These are phyloP conservation scores for Solanum aculeatissimum DNA, from an alignment of 305 asterid species.

Conservation along the genomic window DNA sequence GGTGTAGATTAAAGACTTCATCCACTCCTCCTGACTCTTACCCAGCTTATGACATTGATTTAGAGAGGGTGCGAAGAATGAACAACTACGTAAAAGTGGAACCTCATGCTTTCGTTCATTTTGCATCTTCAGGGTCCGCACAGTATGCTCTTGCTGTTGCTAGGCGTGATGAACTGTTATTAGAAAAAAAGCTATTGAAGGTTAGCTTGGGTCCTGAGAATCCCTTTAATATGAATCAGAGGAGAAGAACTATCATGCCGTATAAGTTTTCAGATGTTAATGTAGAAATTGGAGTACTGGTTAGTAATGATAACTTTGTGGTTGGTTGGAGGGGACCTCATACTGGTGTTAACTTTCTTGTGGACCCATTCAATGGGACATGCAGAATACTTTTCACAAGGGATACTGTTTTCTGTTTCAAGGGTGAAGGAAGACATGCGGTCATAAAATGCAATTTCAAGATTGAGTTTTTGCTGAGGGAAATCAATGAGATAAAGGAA, in stretches of 20 bases:
- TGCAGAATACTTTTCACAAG: conserved; percentile 59
- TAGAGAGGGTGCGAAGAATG: conserved; percentile 20
- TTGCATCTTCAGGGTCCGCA: conserved; percentile 46
- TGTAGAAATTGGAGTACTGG: conserved; percentile 55
- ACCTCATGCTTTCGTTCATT: conserved; percentile 89
- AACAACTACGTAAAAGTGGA: conserved; percentile 43
- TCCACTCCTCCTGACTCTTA: conserved; percentile 73
- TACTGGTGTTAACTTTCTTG: conserved; percentile 53
- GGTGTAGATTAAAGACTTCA: conserved; percentile 91
- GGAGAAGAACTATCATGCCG: conserved; percentile 55
- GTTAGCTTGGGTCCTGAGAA: conserved; percentile 79
- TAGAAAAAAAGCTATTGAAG: conserved; percentile 29
- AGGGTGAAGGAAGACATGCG: conserved; percentile 24
- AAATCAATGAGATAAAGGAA: conserved; percentile 42
- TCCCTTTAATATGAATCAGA: conserved; percentile 50
- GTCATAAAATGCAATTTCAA: conserved; percentile 66
- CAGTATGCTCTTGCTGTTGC: conserved; percentile 49
- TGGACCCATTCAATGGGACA: conserved; percentile 70
- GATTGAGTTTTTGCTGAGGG: conserved; percentile 62
- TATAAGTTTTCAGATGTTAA: conserved; percentile 35
- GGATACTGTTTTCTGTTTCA: conserved; percentile 54
- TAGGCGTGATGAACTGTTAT: conserved; percentile 32
- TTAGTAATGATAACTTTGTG: conserved; percentile 40
- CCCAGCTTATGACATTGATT: conserved; percentile 43
- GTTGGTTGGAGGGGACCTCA: conserved; percentile 72